These are phyloP conservation scores for Caryopteris hybrid DNA, from an alignment of 305 asterid species.

Conservation along the genomic window DNA sequence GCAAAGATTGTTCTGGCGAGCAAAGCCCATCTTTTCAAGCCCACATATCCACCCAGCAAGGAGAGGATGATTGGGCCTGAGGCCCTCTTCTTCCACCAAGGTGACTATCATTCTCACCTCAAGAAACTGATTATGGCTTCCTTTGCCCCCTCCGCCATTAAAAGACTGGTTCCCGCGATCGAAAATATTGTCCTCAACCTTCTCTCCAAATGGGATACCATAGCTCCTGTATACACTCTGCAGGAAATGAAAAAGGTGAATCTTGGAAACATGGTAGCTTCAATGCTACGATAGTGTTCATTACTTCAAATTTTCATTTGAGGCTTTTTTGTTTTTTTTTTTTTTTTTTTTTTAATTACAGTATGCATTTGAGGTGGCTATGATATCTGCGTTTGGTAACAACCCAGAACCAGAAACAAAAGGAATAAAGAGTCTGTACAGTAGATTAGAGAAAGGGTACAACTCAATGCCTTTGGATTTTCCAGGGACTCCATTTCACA, in stretches of 20 bases:
- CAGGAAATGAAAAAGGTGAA: constrained; percentile 57
- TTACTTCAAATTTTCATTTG: neutral
- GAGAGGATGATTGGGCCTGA: constrained; percentile 59
- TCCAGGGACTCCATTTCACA: constrained; percentile 53
- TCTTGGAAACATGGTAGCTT: no score
- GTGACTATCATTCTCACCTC: constrained; percentile 47
- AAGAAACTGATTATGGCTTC: constrained; percentile 51
- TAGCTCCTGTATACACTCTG: constrained; percentile 32
- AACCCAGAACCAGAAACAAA: constrained; percentile 34
- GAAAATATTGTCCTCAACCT: constrained; percentile 36
- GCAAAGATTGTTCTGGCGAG: constrained; percentile 52
- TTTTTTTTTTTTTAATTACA: constrained; percentile 8
- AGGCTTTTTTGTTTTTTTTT: neutral
- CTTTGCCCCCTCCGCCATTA: constrained; percentile 39
- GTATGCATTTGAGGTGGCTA: constrained; percentile 80
- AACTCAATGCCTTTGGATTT: constrained; percentile 66
- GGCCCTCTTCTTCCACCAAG: constrained; percentile 67
- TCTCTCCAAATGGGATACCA: constrained; percentile 42
- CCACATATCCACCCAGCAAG: constrained; percentile 65
- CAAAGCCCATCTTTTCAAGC: constrained; percentile 60
- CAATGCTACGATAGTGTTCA: no score
- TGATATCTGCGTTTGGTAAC: constrained; percentile 49
- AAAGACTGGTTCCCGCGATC: constrained; percentile 31
- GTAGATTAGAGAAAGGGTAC: constrained; percentile 55
- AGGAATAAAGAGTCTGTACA: constrained; percentile 43